These are phyloP conservation scores for Zygosaccharomyces pseudorouxii DNA, from an alignment of 805 yeast genomes.

Conservation along the genomic window DNA sequence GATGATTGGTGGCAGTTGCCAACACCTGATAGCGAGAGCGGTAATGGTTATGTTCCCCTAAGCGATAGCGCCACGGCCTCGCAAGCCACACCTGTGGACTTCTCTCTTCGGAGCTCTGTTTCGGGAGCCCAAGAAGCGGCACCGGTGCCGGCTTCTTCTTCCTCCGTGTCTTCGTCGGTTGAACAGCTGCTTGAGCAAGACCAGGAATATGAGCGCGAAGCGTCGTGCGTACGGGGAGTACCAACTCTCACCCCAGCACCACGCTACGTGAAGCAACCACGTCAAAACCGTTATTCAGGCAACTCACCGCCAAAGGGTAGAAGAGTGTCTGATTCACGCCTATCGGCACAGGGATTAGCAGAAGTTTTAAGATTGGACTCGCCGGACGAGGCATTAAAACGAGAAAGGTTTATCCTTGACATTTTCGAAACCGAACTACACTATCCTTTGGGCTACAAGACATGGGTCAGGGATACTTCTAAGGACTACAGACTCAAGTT, in stretches of 20 bases:
- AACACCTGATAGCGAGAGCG: neutral
- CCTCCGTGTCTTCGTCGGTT: neutral
- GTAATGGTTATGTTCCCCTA: neutral
- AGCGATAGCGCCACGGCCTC: neutral
- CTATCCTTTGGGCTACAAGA: slow-evolving; percentile 68
- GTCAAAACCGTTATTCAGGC: slow-evolving; percentile 14
- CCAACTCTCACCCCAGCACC: neutral
- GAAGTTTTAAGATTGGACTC: slow-evolving; percentile 46
- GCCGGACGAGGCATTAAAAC: slow-evolving; percentile 49
- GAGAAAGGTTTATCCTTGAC: slow-evolving; percentile 50
- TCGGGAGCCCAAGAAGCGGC: neutral
- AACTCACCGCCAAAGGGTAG: slow-evolving; percentile 10
- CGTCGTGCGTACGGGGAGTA: neutral
- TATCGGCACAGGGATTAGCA: slow-evolving; percentile 54
- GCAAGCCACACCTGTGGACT: neutral
- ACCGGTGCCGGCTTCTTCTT: neutral
- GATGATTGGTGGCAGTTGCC: slow-evolving; percentile 1
- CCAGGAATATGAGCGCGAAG: neutral
- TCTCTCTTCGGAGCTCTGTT: neutral
- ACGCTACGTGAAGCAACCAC: slow-evolving; percentile 12
- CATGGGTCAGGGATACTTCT: slow-evolving; percentile 81
- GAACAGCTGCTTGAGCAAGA: neutral
- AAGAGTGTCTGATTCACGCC: slow-evolving; percentile 46
- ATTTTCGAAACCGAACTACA: slow-evolving; percentile 55
- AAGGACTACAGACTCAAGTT: slow-evolving; percentile 50